phyloP scores from a whole-genome alignment of 2,329 filamentous ascomycete genomes.

The Fusarium cicatricum region DNA sequence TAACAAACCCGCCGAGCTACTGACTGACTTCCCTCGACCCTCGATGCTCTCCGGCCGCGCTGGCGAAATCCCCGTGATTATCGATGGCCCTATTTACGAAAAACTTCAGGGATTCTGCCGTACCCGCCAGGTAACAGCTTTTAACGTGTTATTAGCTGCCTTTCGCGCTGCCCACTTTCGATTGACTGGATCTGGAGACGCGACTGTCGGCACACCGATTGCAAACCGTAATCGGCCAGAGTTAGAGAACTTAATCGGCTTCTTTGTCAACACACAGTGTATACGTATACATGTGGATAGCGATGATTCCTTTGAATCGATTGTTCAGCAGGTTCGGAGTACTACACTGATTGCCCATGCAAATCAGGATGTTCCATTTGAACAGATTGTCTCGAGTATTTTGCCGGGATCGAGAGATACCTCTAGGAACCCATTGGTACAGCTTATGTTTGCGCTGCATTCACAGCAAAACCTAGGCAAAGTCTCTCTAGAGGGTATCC shows the following conservation, averaged over 20 bases:
- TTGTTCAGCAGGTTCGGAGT: constrained; percentile 23
- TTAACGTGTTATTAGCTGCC: constrained; percentile 31
- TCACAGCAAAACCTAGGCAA: no score
- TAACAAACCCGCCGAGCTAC: constrained; percentile 9
- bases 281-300: constrained; percentile 31
- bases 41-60: background rate
- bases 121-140: constrained; percentile 8
- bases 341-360: background rate
- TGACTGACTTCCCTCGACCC: no score
- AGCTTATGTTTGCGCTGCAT: constrained; percentile 16
- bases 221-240: constrained; percentile 31
- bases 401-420: constrained; percentile 1
- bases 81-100: constrained; percentile 16
- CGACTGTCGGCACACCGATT: constrained; percentile 31
- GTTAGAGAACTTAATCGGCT: constrained; percentile 32
- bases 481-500: no score
- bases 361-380: constrained; percentile 13
- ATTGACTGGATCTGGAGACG: constrained; percentile 37
- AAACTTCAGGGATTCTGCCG: constrained; percentile 18
- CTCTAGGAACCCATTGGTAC: constrained; percentile 6
- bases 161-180: constrained; percentile 41
- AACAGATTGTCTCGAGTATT: constrained; percentile 8
- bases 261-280: constrained; percentile 42
- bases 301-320: constrained; percentile 14
- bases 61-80: background rate